These are phyloP conservation scores for Exserohilum rostratum DNA, from an alignment of 2,329 filamentous ascomycete genomes.

Conservation along the genomic window DNA sequence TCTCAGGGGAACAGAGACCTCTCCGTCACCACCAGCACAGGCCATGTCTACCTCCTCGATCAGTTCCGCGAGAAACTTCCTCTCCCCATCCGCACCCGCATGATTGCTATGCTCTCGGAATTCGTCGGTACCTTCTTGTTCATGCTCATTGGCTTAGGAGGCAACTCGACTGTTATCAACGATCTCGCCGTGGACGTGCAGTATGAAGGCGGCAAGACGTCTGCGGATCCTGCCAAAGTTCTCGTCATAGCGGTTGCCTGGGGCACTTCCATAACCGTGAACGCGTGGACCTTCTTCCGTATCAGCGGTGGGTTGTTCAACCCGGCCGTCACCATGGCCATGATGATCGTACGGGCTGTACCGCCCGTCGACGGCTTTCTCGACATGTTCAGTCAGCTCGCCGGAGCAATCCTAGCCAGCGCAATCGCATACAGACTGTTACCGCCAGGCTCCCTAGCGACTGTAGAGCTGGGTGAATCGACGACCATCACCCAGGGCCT, in stretches of 20 bases:
- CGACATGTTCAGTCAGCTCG: too few relatives aligned
- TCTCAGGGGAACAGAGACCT: background rate
- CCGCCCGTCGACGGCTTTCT: background rate
- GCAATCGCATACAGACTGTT: too few relatives aligned
- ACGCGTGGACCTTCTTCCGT: slow-evolving; percentile 46
- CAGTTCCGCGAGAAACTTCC: slow-evolving; percentile 2
- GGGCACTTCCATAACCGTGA: slow-evolving; percentile 51
- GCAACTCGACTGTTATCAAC: slow-evolving; percentile 49
- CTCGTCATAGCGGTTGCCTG: slow-evolving; percentile 49
- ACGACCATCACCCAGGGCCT: slow-evolving; percentile 28
- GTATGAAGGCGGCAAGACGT: slow-evolving; percentile 19
- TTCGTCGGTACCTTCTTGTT: slow-evolving; percentile 51
- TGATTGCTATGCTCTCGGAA: slow-evolving; percentile 40
- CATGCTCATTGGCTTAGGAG: slow-evolving; percentile 49
- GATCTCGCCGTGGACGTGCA: slow-evolving; percentile 13
- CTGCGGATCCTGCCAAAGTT: slow-evolving; percentile 37
- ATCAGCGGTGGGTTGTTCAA: slow-evolving; percentile 36
- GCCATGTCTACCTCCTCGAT: background rate
- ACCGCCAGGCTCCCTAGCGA: slow-evolving; percentile 26
- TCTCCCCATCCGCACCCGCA: slow-evolving; percentile 16
- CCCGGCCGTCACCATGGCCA: slow-evolving; percentile 14
- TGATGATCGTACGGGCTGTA: slow-evolving; percentile 17
- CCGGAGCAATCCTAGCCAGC: too few relatives aligned
- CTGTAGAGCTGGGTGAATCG: slow-evolving; percentile 12
- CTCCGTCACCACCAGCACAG: background rate